phyloP scores from a whole-genome alignment of 78 protist species.

The Carpediemonas membranifera region DNA sequence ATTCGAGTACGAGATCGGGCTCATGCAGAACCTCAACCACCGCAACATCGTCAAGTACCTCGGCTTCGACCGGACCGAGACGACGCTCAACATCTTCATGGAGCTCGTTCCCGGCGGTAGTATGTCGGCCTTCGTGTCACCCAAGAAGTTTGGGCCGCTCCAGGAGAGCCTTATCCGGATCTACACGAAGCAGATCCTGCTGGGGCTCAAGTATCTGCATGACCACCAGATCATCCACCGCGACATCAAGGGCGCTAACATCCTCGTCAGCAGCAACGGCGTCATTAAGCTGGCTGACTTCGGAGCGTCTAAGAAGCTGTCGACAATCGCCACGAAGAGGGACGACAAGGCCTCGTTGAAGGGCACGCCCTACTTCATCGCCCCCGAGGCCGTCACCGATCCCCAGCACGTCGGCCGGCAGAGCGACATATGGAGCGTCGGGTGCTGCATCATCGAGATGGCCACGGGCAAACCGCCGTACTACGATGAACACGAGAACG shows the following conservation, averaged over 20 bases:
- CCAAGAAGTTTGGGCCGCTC: neutral
- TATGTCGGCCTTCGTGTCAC: neutral
- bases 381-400: constrained; percentile 55
- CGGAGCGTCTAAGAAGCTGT: constrained; percentile 1
- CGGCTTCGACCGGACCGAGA: neutral
- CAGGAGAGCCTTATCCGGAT: neutral
- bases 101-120: neutral
- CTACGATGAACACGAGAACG: no score
- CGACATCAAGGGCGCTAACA: constrained; percentile 16
- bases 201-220: constrained; percentile 5
- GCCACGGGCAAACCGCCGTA: constrained; percentile 41
- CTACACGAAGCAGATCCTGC: neutral
- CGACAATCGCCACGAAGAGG: neutral
- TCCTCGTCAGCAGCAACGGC: constrained; percentile 7
- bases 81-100: constrained; percentile 3
- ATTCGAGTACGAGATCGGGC: constrained; percentile 9
- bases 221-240: constrained; percentile 5
- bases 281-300: constrained; percentile 11
- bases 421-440: constrained; percentile 19
- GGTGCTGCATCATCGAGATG: constrained; percentile 8
- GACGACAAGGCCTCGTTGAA: constrained; percentile 23
- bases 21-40: neutral
- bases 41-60: constrained; percentile 1
- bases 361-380: constrained; percentile 75
- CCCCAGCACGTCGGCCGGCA: neutral